Evolutionary conservation across 2,329 filamentous ascomycete genomes (phyloP).

Genomic region (Stachybotrys echinatus): DNA sequence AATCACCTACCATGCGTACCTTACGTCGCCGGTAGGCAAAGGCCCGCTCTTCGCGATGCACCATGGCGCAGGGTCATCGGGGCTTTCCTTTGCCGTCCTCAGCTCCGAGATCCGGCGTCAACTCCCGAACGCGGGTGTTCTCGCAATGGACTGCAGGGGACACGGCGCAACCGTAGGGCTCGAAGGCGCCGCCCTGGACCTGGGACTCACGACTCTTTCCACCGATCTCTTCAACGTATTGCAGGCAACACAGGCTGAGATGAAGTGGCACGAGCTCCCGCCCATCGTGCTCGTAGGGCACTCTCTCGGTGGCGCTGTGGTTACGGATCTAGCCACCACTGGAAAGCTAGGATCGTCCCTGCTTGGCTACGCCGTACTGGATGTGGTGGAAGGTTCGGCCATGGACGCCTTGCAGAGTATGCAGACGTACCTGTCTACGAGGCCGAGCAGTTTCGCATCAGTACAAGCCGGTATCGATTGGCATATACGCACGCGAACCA

Average conservation of each 20-base stretch:
- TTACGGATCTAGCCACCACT: slow-evolving; percentile 73
- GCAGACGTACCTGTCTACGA: slow-evolving; percentile 81
- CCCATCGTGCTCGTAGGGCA: slow-evolving; percentile 82
- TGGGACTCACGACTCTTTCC: slow-evolving; percentile 68
- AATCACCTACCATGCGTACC: slow-evolving; percentile 76
- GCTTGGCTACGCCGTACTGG: slow-evolving; percentile 82
- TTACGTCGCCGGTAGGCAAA: slow-evolving; percentile 70
- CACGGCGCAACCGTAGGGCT: slow-evolving; percentile 69
- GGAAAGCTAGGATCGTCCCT: slow-evolving; percentile 61
- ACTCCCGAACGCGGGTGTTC: slow-evolving; percentile 73
- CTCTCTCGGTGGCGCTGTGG: slow-evolving; percentile 85
- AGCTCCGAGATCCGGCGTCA: slow-evolving; percentile 70
- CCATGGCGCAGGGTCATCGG: slow-evolving; percentile 91
- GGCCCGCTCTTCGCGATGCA: slow-evolving; percentile 89
- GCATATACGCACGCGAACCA: slow-evolving; percentile 84
- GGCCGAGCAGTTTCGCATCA: slow-evolving; percentile 73
- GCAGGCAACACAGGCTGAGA: slow-evolving; percentile 56
- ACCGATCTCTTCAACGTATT: slow-evolving; percentile 69
- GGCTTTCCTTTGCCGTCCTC: slow-evolving; percentile 82
- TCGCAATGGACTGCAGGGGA: slow-evolving; percentile 80
- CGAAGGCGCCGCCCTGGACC: slow-evolving; percentile 44
- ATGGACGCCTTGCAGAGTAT: slow-evolving; percentile 94
- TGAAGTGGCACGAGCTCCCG: slow-evolving; percentile 71
- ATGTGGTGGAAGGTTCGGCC: slow-evolving; percentile 93
- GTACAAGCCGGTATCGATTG: slow-evolving; percentile 81